Evolutionary conservation across 2,329 filamentous ascomycete genomes (phyloP).

Genomic region (Colletotrichum godetiae): DNA sequence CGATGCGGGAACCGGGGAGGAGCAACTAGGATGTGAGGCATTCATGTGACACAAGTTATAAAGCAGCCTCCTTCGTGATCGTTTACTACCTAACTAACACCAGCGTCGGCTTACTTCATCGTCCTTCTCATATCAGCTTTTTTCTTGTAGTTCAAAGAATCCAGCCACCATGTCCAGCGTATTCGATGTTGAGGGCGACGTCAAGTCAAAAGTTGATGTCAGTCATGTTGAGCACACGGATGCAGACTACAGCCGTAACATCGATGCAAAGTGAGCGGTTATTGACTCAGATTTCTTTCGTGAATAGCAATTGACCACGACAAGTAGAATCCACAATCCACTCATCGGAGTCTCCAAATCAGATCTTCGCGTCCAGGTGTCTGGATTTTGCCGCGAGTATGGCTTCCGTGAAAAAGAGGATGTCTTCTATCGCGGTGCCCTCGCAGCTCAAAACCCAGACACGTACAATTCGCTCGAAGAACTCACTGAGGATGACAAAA

Average conservation of each 20-base stretch:
- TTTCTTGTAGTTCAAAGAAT: neutral
- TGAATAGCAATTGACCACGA: neutral
- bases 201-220: constrained; percentile 34
- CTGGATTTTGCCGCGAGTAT: constrained; percentile 41
- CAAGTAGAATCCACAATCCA: constrained; percentile 42
- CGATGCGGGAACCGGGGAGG: neutral
- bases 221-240: constrained; percentile 37
- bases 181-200: constrained; percentile 40
- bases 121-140: neutral
- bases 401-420: constrained; percentile 42
- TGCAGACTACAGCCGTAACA: constrained; percentile 44
- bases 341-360: constrained; percentile 40
- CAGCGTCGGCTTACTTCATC: too few relatives aligned
- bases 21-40: neutral
- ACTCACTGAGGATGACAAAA: constrained; percentile 40
- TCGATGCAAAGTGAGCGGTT: constrained; percentile 43
- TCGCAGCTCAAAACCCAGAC: constrained; percentile 41
- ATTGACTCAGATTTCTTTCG: neutral
- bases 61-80: constrained; percentile 12
- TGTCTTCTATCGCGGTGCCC: constrained; percentile 43
- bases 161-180: constrained; percentile 14
- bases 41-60: constrained; percentile 10
- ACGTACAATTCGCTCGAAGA: constrained; percentile 39
- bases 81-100: neutral
- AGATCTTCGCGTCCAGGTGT: constrained; percentile 39